Evolutionary conservation across 2,329 filamentous ascomycete genomes (phyloP).

Genomic region (Talaromyces islandicus): DNA sequence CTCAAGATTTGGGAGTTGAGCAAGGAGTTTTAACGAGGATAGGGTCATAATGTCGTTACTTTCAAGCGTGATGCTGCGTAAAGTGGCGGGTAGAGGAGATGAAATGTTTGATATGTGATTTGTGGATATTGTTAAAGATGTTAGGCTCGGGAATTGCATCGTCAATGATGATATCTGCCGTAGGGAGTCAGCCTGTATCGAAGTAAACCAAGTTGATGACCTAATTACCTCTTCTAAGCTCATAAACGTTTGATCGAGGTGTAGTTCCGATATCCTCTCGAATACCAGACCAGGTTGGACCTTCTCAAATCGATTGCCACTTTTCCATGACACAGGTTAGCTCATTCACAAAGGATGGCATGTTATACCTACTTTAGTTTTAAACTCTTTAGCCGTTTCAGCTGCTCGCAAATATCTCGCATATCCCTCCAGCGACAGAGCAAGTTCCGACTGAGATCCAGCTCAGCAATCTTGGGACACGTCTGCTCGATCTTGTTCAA

Average conservation of each 20-base stretch:
- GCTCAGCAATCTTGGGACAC: slow-evolving; percentile 59
- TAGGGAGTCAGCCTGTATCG: neutral
- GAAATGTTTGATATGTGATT: slow-evolving; percentile 30
- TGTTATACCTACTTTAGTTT: slow-evolving; percentile 59
- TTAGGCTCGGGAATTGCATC: slow-evolving; percentile 29
- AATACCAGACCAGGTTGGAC: slow-evolving; percentile 40
- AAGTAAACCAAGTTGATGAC: slow-evolving; percentile 1
- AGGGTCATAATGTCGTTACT: slow-evolving; percentile 38
- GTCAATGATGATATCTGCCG: slow-evolving; percentile 29
- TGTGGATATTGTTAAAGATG: slow-evolving; percentile 27
- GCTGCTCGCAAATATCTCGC: slow-evolving; percentile 62
- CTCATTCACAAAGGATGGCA: slow-evolving; percentile 8
- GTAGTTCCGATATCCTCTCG: slow-evolving; percentile 52
- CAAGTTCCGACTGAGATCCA: slow-evolving; percentile 81
- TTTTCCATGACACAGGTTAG: slow-evolving; percentile 38
- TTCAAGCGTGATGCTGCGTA: slow-evolving; percentile 46
- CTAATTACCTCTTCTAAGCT: slow-evolving; percentile 55
- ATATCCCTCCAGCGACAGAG: slow-evolving; percentile 64
- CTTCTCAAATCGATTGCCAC: slow-evolving; percentile 63
- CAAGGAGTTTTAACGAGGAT: slow-evolving; percentile 42
- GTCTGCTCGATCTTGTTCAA: slow-evolving; percentile 48
- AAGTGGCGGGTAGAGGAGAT: slow-evolving; percentile 22
- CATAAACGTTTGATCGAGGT: slow-evolving; percentile 62
- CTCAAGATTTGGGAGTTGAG: slow-evolving; percentile 46
- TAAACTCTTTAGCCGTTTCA: slow-evolving; percentile 61